These are phyloP conservation scores for Cyathus striatus DNA, from an alignment of 768 basidiomycete genomes.

Conservation along the genomic window DNA sequence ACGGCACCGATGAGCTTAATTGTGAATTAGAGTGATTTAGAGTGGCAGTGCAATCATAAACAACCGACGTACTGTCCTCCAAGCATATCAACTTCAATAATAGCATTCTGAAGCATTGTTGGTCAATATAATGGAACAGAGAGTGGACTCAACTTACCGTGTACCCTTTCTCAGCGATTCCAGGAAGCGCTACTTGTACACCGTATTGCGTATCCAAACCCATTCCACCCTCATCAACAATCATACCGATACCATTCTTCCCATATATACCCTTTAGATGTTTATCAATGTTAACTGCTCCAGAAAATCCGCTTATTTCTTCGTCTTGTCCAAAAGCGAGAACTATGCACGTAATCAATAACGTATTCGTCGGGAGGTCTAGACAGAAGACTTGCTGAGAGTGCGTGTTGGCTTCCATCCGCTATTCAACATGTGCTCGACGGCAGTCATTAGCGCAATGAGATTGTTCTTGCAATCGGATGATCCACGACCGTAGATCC, in stretches of 20 bases:
- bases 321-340: conserved; percentile 28
- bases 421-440: conserved; percentile 17
- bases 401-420: conserved; percentile 20
- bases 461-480: conserved; percentile 26
- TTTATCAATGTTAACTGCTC: conserved; percentile 18
- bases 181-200: conserved; percentile 20
- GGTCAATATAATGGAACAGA: neutral
- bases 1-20: conserved; percentile 20
- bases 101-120: conserved; percentile 13
- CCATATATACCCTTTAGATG: conserved; percentile 17
- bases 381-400: conserved; percentile 10
- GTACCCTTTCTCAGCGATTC: conserved; percentile 26
- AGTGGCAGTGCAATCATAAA: neutral
- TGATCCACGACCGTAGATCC: conserved; percentile 23
- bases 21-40: neutral
- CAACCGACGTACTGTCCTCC: conserved; percentile 22
- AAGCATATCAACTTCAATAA: conserved; percentile 21
- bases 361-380: neutral
- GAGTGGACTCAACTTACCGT: conserved; percentile 9
- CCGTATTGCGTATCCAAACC: conserved; percentile 17
- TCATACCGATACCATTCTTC: conserved; percentile 22
- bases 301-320: conserved; percentile 23
- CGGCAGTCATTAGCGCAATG: conserved; percentile 22
- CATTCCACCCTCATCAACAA: conserved; percentile 27
- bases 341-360: conserved; percentile 8